Percentiles rank a stretch among this genome's conserved stretches.
Evolutionary conservation across 176 grass and related monocot genomes (phyloP).

Genomic region (Ampelocalamus luodianensis): DNA sequence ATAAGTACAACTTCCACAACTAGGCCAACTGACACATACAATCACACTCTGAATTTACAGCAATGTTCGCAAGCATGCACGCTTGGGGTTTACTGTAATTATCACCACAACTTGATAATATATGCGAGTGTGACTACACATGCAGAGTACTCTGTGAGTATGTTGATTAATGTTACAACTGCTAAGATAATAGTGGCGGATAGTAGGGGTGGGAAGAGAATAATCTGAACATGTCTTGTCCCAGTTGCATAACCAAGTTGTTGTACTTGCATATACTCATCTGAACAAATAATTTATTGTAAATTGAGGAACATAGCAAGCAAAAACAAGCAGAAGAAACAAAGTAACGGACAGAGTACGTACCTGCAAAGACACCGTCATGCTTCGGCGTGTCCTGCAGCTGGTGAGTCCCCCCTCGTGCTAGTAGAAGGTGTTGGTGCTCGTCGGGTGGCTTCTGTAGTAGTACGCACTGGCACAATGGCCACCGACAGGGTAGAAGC

Average conservation of each 20-base stretch:
- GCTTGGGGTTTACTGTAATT: too few species aligned
- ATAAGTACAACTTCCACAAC: too few species aligned
- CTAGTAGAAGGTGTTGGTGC: constrained; percentile 48
- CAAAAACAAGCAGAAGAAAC: not conserved
- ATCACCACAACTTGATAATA: too few species aligned
- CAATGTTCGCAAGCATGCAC: too few species aligned
- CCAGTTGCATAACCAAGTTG: constrained; percentile 26
- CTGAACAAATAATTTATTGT: not conserved
- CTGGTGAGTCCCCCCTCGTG: constrained; percentile 39
- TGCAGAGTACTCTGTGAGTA: not conserved
- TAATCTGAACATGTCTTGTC: constrained; percentile 43
- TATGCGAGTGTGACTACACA: not conserved
- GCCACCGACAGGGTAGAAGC: too few species aligned
- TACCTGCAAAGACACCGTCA: constrained; percentile 74
- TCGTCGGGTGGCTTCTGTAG: constrained; percentile 61
- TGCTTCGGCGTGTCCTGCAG: constrained; percentile 57
- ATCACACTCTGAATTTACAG: too few species aligned
- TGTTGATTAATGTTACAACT: not conserved
- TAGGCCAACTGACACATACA: too few species aligned
- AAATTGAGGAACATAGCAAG: not conserved
- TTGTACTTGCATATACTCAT: constrained; percentile 37
- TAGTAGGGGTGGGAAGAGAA: constrained; percentile 16
- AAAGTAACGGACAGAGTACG: not conserved
- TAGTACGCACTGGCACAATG: too few species aligned
- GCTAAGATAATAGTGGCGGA: not conserved